These are phyloP conservation scores for Rhytidiadelphus loreus DNA, from an alignment of 225 moss, liverwort and hornwort species.

Conservation along the genomic window DNA sequence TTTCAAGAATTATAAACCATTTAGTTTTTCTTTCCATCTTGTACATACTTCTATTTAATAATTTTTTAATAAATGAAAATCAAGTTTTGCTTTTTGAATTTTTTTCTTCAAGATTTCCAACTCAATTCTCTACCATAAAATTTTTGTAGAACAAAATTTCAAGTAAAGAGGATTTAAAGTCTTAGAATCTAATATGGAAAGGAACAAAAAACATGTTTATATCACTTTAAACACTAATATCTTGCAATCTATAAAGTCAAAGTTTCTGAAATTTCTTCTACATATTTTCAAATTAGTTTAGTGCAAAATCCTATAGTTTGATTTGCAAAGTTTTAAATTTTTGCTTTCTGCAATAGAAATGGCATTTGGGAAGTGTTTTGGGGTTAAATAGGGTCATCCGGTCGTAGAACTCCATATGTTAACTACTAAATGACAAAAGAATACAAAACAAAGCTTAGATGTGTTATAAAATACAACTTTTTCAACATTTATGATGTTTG, in stretches of 20 bases:
- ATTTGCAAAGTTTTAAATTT: neutral
- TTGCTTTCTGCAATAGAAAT: neutral
- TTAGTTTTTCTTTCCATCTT: rapidly evolving
- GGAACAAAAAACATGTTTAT: neutral
- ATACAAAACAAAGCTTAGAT: neutral
- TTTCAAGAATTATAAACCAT: neutral
- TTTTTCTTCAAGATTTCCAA: neutral
- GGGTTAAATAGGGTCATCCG: neutral
- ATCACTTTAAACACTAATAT: neutral
- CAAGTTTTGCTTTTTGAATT: neutral
- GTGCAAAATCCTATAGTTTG: neutral
- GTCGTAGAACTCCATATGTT: neutral
- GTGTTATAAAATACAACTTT: neutral
- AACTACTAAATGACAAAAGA: neutral
- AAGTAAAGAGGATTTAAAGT: neutral
- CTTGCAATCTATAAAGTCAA: neutral
- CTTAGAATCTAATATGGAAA: neutral
- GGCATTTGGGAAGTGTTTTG: neutral
- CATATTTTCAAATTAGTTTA: neutral
- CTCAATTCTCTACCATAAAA: no score
- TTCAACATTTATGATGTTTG: neutral
- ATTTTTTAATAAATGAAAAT: no score
- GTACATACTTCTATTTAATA: neutral
- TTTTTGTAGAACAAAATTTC: neutral
- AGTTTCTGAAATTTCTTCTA: neutral